phyloP scores from a whole-genome alignment of 208 protist genomes.

The Leishmania braziliensis region DNA sequence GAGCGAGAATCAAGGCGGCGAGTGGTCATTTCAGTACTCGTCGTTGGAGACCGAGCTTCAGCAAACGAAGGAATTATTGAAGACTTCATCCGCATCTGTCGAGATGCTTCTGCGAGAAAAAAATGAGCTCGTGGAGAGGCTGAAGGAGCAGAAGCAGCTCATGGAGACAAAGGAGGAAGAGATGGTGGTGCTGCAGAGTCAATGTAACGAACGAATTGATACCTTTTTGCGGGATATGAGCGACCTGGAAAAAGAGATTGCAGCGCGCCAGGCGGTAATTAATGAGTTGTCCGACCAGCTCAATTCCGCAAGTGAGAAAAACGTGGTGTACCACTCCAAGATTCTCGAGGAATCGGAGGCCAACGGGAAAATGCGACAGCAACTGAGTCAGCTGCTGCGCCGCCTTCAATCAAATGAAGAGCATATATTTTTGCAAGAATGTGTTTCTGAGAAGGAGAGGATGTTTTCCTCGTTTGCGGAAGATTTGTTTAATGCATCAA shows the following conservation, averaged over 20 bases:
- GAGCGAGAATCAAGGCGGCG: constrained; percentile 51
- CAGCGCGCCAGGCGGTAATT: constrained; percentile 55
- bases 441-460: constrained; percentile 18
- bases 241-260: constrained; percentile 56
- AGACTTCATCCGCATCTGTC: constrained; percentile 6
- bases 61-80: constrained; percentile 37
- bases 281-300: constrained; percentile 70
- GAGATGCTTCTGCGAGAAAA: constrained; percentile 22
- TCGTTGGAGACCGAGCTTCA: constrained; percentile 56
- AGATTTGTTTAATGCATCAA: background rate
- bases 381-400: constrained; percentile 13
- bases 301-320: constrained; percentile 55
- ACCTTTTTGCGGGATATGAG: constrained; percentile 37
- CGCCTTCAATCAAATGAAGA: constrained; percentile 13
- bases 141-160: constrained; percentile 22
- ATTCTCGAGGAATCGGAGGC: constrained; percentile 61
- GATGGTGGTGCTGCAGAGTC: constrained; percentile 52
- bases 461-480: background rate
- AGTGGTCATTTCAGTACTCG: constrained; percentile 45
- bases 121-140: constrained; percentile 21
- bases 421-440: background rate
- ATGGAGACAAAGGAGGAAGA: constrained; percentile 61
- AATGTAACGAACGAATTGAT: constrained; percentile 51
- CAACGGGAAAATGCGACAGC: constrained; percentile 31
- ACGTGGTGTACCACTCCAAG: constrained; percentile 50